phyloP scores from a whole-genome alignment of 2,329 filamentous ascomycete genomes.

The Ceratocystis papillata region DNA sequence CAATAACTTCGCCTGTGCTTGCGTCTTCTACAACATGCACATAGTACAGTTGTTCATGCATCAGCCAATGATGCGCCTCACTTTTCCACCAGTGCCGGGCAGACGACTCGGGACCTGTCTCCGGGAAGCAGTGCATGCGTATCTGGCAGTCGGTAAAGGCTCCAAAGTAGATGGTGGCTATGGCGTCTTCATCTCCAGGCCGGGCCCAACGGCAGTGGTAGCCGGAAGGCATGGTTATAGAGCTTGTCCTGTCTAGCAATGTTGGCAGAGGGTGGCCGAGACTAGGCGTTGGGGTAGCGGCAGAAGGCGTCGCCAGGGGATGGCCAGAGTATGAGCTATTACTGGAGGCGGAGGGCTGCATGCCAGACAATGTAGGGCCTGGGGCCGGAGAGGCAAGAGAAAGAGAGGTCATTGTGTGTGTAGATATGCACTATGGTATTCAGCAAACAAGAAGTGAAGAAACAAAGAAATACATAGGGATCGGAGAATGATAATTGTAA shows the following conservation, averaged over 20 bases:
- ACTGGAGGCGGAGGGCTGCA: not conserved
- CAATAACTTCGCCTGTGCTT: constrained; percentile 16
- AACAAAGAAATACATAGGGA: too few relatives aligned
- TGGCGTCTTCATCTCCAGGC: constrained; percentile 16
- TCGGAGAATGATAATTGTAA: too few relatives aligned
- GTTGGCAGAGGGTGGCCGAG: not conserved
- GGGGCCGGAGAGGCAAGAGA: not conserved
- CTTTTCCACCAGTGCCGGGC: constrained; percentile 19
- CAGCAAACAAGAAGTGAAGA: too few relatives aligned
- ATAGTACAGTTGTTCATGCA: constrained; percentile 18
- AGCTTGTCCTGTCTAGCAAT: not conserved
- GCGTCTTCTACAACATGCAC: constrained; percentile 13
- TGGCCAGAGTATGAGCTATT: not conserved
- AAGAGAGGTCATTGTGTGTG: not conserved
- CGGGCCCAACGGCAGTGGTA: constrained; percentile 21
- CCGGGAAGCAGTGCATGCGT: constrained; percentile 22
- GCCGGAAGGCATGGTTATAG: constrained; percentile 12
- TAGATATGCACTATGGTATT: too few relatives aligned
- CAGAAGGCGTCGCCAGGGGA: not conserved
- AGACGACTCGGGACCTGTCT: not conserved
- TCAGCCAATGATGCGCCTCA: constrained; percentile 21
- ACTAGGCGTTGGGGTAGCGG: not conserved
- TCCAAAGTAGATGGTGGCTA: constrained; percentile 21
- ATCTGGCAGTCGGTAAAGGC: constrained; percentile 19
- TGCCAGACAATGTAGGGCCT: not conserved